Evolutionary conservation across 2,329 filamentous ascomycete species (phyloP).

Genomic region (Trichoderma sp.): DNA sequence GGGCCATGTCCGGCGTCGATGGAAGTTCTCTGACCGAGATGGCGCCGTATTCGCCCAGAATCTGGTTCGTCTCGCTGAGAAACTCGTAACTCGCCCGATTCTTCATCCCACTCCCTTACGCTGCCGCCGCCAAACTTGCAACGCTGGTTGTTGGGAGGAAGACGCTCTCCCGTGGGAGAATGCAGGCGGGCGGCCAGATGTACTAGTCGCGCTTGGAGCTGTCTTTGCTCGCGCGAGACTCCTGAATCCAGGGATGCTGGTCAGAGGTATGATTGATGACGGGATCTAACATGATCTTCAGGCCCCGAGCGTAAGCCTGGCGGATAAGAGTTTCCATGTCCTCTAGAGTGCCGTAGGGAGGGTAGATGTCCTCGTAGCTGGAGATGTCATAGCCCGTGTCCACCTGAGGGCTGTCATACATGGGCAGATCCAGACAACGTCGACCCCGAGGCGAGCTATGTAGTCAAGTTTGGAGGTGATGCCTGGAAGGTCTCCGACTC

Average conservation of each 20-base stretch:
- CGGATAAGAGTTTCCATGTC: constrained; percentile 66
- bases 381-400: constrained; percentile 74
- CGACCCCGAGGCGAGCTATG: constrained; percentile 60
- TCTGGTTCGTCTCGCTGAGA: constrained; percentile 64
- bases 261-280: constrained; percentile 79
- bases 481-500: constrained; percentile 64
- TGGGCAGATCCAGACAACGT: constrained; percentile 70
- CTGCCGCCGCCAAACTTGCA: constrained; percentile 62
- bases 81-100: constrained; percentile 74
- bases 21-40: constrained; percentile 73
- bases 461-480: constrained; percentile 65
- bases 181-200: constrained; percentile 58
- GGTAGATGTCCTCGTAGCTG: constrained; percentile 67
- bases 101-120: constrained; percentile 71
- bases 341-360: constrained; percentile 65
- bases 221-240: constrained; percentile 62
- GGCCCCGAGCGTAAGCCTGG: constrained; percentile 62
- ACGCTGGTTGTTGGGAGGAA: constrained; percentile 76
- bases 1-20: constrained; percentile 58
- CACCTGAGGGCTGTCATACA: constrained; percentile 64
- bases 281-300: constrained; percentile 73
- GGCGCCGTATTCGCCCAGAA: constrained; percentile 63
- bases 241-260: constrained; percentile 71
- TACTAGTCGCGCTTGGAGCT: constrained; percentile 72
- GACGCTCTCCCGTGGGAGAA: constrained; percentile 58